Evolutionary conservation across 2,329 filamentous ascomycete species (phyloP).

Genomic region (Claviceps maximensis): DNA sequence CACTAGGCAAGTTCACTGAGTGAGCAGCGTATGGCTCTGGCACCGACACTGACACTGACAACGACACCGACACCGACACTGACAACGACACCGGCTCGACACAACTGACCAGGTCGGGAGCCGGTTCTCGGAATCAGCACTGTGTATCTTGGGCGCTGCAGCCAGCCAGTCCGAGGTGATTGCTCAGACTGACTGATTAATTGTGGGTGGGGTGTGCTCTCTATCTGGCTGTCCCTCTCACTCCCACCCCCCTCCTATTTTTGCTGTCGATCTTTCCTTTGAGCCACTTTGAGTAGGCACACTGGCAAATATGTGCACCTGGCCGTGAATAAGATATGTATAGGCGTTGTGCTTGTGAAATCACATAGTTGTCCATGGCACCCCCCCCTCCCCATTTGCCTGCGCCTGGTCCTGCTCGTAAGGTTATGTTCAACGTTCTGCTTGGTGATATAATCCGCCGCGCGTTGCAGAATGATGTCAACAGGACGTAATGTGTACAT

Average conservation of each 20-base stretch:
- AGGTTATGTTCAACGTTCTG: no score
- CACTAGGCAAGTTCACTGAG: background rate
- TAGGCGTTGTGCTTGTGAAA: no score
- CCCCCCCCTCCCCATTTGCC: no score
- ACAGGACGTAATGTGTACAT: background rate
- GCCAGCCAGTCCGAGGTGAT: background rate
- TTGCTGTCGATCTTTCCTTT: no score
- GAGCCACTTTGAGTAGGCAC: no score
- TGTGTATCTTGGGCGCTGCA: background rate
- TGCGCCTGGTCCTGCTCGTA: background rate
- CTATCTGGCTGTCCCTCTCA: background rate
- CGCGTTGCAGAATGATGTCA: background rate
- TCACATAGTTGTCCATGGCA: no score
- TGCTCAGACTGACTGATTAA: background rate
- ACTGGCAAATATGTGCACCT: no score
- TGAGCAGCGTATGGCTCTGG: no score
- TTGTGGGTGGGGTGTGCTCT: background rate
- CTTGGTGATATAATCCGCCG: background rate
- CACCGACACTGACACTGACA: background rate
- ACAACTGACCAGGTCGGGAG: background rate
- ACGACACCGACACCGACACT: background rate
- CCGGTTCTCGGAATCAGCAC: background rate
- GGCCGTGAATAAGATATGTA: no score
- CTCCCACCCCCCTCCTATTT: no score
- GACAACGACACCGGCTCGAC: background rate